These are phyloP conservation scores for Colletotrichum sp. DNA, from an alignment of 2,329 filamentous ascomycete species.

Conservation along the genomic window DNA sequence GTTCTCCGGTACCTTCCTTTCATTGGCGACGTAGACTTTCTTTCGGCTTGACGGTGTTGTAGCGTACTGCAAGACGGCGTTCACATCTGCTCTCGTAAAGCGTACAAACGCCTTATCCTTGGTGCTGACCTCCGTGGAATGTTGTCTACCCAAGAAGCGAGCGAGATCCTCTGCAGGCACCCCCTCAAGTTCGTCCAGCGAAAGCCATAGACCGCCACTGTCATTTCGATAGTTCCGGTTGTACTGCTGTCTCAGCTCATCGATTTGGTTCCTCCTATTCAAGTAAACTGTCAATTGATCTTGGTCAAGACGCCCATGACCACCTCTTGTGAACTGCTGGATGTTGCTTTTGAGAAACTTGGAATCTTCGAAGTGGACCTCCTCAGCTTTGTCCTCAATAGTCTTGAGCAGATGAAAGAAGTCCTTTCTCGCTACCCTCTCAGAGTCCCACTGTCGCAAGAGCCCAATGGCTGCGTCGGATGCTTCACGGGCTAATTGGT, in stretches of 20 bases:
- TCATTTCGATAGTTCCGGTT: neutral
- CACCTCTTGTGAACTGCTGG: neutral
- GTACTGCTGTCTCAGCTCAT: neutral
- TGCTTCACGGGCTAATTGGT: neutral
- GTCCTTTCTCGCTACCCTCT: neutral
- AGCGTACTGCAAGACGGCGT: neutral
- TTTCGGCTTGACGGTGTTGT: neutral
- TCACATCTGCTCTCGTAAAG: neutral
- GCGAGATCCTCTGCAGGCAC: neutral
- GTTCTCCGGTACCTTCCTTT: neutral
- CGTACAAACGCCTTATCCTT: neutral
- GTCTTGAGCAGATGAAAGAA: neutral
- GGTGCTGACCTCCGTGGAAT: accelerated
- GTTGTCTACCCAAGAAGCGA: neutral
- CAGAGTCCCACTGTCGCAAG: neutral
- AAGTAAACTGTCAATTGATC: neutral
- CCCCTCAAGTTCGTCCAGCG: neutral
- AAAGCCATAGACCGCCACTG: neutral
- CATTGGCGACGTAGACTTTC: neutral
- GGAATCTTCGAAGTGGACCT: neutral
- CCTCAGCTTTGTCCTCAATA: accelerated
- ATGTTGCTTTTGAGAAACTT: neutral
- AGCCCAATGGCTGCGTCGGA: neutral
- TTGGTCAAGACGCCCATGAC: neutral
- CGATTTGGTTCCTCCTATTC: neutral